Conservation (phyloP, 805 yeast genomes). For the Candida verbasci region DNA sequence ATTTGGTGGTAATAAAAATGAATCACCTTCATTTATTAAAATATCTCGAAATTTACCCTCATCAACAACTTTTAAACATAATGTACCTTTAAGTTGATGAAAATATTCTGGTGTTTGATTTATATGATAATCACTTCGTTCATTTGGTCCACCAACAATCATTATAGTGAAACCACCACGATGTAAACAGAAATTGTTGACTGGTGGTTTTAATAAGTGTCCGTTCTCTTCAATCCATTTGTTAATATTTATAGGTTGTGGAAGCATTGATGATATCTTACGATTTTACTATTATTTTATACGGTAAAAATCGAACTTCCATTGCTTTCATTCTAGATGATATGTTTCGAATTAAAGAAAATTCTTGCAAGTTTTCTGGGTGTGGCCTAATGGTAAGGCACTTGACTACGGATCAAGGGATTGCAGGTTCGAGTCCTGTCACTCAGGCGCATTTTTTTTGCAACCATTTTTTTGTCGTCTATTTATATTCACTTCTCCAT, state of each 20-base stretch:
- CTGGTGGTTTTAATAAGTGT: conserved; percentile 82
- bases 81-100: conserved; percentile 78
- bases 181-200: conserved; percentile 84
- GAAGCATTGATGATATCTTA: too few species aligned
- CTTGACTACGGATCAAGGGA: conserved; percentile 10
- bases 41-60: conserved; percentile 71
- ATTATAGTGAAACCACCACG: conserved; percentile 90
- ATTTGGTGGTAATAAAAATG: conserved; percentile 81
- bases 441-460: conserved; percentile 6
- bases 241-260: conserved; percentile 70
- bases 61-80: conserved; percentile 77
- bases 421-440: conserved; percentile 11
- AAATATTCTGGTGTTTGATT: conserved; percentile 96
- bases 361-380: too few species aligned
- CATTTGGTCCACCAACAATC: conserved; percentile 97
- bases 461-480: conserved; percentile 10
- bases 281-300: too few species aligned
- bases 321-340: too few species aligned
- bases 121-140: conserved; percentile 86
- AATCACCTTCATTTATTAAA: conserved; percentile 76
- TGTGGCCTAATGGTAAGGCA: conserved; percentile 11
- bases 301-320: too few species aligned
- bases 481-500: conserved; percentile 20
- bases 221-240: conserved; percentile 79
- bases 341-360: too few species aligned